Base-by-base conservation (phyloP, 1,284 basidiomycete species). In the Marasmius tenuissimus region DNA sequence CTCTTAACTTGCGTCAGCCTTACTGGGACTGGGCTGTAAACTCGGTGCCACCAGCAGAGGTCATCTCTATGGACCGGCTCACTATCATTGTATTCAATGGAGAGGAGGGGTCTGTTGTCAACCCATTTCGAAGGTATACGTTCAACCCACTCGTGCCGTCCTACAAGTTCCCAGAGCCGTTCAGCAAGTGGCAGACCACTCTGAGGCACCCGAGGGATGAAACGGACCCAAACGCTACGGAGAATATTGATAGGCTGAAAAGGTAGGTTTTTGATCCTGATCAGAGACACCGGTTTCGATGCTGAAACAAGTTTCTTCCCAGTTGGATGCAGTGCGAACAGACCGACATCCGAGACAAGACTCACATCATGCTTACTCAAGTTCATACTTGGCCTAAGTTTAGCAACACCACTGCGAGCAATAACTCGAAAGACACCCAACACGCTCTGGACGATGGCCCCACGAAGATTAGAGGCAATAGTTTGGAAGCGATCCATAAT, bases 1-100 rank as follows among this genome's bases (percentile, higher is more conserved):
- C 81, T 2, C 55, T 61, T n/a, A 63, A 75, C 20, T 70, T 84
- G 33, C 77, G 82, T 35, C 72, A 76, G 52, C 81, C 82, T 0
- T 83, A 76, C 69, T 84, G 81, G 82, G 83, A 85, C 65, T 85
- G 83, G 83, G 81, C 82, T 1, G 62, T 50, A 4, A 79, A 79
- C 47, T 50, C 74, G 1, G 67, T 79, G 6, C 81, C 78, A 22
- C 81, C 82, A 2, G 70, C 73, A 4, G 71, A 80, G 62, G 77
- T 82, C 49, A 80, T 81, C 57, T 71, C 72, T 1, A 58, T 72
- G 39, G 67, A 71, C 42, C 65, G 71, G 16, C 76, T 83, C 42
- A 68, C 67, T 1, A 81, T 84, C 63, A 74, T 72, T 50, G 69
- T 69, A 6, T 73, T 76, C 8, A 67, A 77, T 51, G 81, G 81